Evolutionary conservation across 768 basidiomycete species (phyloP).

Genomic region (Xanthoconium stramineum): DNA sequence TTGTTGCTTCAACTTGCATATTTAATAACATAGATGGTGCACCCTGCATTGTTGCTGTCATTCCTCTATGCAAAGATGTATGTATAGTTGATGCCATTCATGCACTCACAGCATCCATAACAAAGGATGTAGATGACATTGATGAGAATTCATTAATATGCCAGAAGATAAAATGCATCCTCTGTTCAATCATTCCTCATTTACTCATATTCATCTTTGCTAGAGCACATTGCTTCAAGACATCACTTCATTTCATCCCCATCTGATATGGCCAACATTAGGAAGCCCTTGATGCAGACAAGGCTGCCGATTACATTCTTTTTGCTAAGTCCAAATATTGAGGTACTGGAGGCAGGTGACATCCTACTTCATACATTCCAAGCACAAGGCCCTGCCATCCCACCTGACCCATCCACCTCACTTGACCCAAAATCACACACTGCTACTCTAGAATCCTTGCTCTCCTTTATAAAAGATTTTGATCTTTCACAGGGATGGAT

Average conservation of each 20-base stretch:
- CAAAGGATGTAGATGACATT: conserved; percentile 35
- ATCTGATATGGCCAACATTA: conserved; percentile 72
- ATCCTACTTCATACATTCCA: conserved; percentile 84
- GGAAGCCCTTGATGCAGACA: conserved; percentile 77
- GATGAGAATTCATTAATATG: conserved; percentile 36
- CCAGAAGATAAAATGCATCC: conserved; percentile 63
- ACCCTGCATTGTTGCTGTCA: conserved; percentile 83
- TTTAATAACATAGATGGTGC: conserved; percentile 76
- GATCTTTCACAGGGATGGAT: conserved; percentile 77
- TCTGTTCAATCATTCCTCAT: conserved; percentile 22
- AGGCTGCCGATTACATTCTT: conserved; percentile 92
- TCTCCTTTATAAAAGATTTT: conserved; percentile 95
- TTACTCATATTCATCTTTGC: conserved; percentile 1
- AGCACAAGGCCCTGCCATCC: conserved; percentile 80
- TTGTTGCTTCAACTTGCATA: conserved; percentile 70
- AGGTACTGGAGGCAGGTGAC: conserved; percentile 86
- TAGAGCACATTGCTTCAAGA: conserved; percentile 88
- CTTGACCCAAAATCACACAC: conserved; percentile 62
- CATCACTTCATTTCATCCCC: conserved; percentile 82
- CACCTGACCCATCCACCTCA: conserved; percentile 44
- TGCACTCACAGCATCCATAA: conserved; percentile 59
- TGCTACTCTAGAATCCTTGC: conserved; percentile 77
- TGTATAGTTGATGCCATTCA: conserved; percentile 47
- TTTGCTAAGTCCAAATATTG: conserved; percentile 72
- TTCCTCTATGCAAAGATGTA: conserved; percentile 77